Evolutionary conservation across 2,329 filamentous ascomycete species (phyloP).

Genomic region (Exophiala dermatitidis): DNA sequence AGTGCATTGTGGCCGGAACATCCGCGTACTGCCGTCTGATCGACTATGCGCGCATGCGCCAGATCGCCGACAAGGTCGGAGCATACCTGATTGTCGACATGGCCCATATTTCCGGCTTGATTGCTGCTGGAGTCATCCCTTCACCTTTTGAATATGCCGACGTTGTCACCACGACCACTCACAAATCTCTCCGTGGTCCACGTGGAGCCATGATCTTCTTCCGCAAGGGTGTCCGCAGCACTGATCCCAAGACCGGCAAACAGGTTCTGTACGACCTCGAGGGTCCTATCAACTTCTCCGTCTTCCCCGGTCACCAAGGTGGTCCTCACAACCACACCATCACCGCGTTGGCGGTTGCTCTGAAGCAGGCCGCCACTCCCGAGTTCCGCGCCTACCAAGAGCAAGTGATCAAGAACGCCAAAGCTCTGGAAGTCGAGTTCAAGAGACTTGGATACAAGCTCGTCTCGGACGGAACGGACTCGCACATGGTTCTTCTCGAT

Average conservation of each 20-base stretch:
- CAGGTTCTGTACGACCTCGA: slow-evolving; percentile 88
- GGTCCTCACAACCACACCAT: slow-evolving; percentile 99
- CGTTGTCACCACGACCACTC: slow-evolving; percentile 95
- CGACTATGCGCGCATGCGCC: slow-evolving; percentile 91
- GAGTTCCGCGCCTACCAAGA: slow-evolving; percentile 94
- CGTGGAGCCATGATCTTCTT: slow-evolving; percentile 99
- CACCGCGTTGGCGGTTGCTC: slow-evolving; percentile 85
- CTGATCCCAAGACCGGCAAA: slow-evolving; percentile 85
- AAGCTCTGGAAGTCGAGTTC: slow-evolving; percentile 68
- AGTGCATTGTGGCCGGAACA: slow-evolving; percentile 91
- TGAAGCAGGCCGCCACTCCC: slow-evolving; percentile 83
- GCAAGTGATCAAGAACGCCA: slow-evolving; percentile 86
- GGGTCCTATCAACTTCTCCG: slow-evolving; percentile 94
- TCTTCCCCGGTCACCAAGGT: slow-evolving; percentile 98
- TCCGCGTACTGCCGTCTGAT: slow-evolving; percentile 98
- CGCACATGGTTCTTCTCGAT: slow-evolving; percentile 93
- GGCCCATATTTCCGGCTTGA: slow-evolving; percentile 95
- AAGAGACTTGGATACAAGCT: slow-evolving; percentile 81
- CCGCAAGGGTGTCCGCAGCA: slow-evolving; percentile 88
- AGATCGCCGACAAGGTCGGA: slow-evolving; percentile 87
- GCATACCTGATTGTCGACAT: slow-evolving; percentile 96
- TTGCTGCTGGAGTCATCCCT: slow-evolving; percentile 86
- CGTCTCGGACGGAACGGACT: slow-evolving; percentile 91
- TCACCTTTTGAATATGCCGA: slow-evolving; percentile 90
- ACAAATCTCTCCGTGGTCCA: slow-evolving; percentile 96